These are phyloP conservation scores for Harrya chromipes DNA, from an alignment of 768 basidiomycete species.

Conservation along the genomic window DNA sequence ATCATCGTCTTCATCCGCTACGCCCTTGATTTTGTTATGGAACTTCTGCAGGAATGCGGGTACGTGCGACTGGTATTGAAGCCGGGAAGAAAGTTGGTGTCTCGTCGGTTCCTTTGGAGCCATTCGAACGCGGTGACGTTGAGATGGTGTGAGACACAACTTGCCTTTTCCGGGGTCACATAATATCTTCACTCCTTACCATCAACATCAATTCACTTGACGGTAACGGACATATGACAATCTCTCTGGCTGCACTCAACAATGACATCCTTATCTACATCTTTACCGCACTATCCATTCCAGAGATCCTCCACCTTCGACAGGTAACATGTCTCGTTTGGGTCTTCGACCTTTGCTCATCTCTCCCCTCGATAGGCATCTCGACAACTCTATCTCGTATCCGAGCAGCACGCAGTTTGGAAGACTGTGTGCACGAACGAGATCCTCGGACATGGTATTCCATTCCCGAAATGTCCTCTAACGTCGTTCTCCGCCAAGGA, in stretches of 20 bases:
- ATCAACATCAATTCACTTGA: too few relatives aligned
- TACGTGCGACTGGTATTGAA: slow-evolving; percentile 57
- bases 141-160: background rate
- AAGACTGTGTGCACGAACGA: slow-evolving; percentile 43
- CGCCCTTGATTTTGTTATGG: slow-evolving; percentile 59
- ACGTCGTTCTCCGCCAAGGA: slow-evolving; percentile 36
- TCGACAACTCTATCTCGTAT: slow-evolving; percentile 43
- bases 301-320: slow-evolving; percentile 41
- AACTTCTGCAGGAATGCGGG: slow-evolving; percentile 68
- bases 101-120: slow-evolving; percentile 61
- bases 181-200: background rate
- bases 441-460: slow-evolving; percentile 45
- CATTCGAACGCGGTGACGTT: slow-evolving; percentile 19
- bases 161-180: slow-evolving; percentile 22
- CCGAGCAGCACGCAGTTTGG: slow-evolving; percentile 55
- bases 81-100: slow-evolving; percentile 67
- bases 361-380: slow-evolving; percentile 42
- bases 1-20: slow-evolving; percentile 43
- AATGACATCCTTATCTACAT: slow-evolving; percentile 40
- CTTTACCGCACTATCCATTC: slow-evolving; percentile 35
- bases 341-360: background rate
- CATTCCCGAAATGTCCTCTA: slow-evolving; percentile 44
- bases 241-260: slow-evolving; percentile 25
- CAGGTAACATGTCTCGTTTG: slow-evolving; percentile 30
- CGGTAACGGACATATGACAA: slow-evolving; percentile 14